A percentile compares a stretch with the other conserved stretches of the same genome.
Evolutionary conservation across 2,329 filamentous ascomycete genomes (phyloP).

Genomic region (Emergomyces africanus): DNA sequence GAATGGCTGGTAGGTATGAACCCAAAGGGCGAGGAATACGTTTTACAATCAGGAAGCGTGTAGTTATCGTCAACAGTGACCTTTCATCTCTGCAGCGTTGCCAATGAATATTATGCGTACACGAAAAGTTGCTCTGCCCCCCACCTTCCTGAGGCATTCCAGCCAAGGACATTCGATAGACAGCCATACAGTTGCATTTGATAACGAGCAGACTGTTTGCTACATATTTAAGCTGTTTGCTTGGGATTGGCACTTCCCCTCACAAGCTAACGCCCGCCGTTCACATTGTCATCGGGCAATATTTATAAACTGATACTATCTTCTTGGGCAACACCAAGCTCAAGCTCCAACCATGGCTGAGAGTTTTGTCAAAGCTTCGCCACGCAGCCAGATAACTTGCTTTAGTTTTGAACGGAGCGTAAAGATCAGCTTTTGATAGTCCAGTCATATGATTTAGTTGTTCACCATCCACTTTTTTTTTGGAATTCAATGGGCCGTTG

Average conservation of each 20-base stretch:
- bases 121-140: neutral
- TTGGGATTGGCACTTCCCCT: neutral
- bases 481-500: neutral
- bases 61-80: neutral
- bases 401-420: neutral
- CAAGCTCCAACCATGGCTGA: neutral
- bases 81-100: neutral
- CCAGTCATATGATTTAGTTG: neutral
- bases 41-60: too few species aligned
- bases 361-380: neutral
- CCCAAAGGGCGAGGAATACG: too few species aligned
- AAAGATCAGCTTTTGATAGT: neutral
- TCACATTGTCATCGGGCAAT: neutral
- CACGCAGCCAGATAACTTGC: neutral
- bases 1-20: too few species aligned
- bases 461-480: neutral
- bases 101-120: neutral
- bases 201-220: neutral
- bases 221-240: neutral
- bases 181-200: neutral
- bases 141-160: neutral
- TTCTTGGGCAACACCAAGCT: neutral
- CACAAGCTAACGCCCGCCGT: neutral
- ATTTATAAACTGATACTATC: neutral
- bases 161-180: neutral